Base-by-base conservation (phyloP, 179 eudicot species). In the Drosera spatulata region DNA sequence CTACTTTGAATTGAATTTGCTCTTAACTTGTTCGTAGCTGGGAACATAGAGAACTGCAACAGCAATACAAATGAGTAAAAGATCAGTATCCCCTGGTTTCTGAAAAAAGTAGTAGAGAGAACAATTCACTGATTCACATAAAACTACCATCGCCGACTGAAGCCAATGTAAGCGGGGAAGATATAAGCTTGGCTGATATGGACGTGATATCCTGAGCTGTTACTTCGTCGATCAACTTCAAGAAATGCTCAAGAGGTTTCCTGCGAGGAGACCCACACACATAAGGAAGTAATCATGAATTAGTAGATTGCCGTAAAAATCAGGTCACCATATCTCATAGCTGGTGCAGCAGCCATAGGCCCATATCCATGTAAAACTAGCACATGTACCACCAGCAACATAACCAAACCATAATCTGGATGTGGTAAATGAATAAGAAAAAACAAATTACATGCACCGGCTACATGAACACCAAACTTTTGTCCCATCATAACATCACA, bases 91-190 rank as follows among this genome's bases (percentile, higher is more conserved):
- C 10, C 39, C 39, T 22, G 33, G 33, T 22, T 22, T 22, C 33
- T 22, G 1, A 22, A 55, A 37, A 55, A 22, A 22, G 33, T 22
- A 22, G 4, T 5, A 41, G 7, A 58, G 47, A 12, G 13, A 10
- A 50, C 8, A 50, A 15, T 15, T 10, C 13, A 50, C 11, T 4
- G 13, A 11, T 50, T 50, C 53, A 1, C 53, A n/a, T 7, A 50
- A 50, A 51, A 11, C 63, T 88, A 91, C 98, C 95, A 66, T 88
- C 95, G 66, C 96, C 96, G 45, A 80, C 73, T 42, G 91, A 79
- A 39, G 95, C 96, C 96, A 85, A 83, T 4, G 98, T 91, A 42
- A 91, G 91, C 14, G 95, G 98, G 10, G 96, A 80, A 41, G 91
- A 79, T 58, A 91, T 55, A 51, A 91, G 82, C 81, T 80, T 88